Conservation (phyloP, 768 basidiomycete genomes). For the Candolleomyces efflorescens region DNA sequence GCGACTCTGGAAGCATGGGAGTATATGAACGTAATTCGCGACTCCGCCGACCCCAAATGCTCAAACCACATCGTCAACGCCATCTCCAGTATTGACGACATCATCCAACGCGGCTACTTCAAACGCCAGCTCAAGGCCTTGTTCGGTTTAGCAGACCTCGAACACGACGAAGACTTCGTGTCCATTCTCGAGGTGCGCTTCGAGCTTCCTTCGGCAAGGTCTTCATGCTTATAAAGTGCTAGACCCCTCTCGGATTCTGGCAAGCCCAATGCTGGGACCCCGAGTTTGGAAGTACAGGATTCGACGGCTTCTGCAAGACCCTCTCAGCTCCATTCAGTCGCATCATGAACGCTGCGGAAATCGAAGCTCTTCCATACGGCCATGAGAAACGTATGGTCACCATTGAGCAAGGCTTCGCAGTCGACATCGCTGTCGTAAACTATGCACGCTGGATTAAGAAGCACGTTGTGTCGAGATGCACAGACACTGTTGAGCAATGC, state of each 20-base stretch:
- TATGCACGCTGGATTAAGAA: slow-evolving; percentile 77
- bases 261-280: slow-evolving; percentile 90
- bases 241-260: slow-evolving; percentile 69
- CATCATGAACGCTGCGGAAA: slow-evolving; percentile 11
- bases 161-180: slow-evolving; percentile 76
- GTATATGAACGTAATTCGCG: slow-evolving; percentile 81
- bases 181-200: slow-evolving; percentile 56
- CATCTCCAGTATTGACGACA: slow-evolving; percentile 55
- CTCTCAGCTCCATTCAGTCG: slow-evolving; percentile 43
- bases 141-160: slow-evolving; percentile 68
- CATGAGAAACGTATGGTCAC: slow-evolving; percentile 45
- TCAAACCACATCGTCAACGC: slow-evolving; percentile 52
- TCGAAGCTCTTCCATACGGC: slow-evolving; percentile 41
- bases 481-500: slow-evolving; percentile 45
- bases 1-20: slow-evolving; percentile 80
- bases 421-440: slow-evolving; percentile 62
- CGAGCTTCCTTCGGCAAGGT: slow-evolving; percentile 15
- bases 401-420: slow-evolving; percentile 38
- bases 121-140: slow-evolving; percentile 58
- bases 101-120: slow-evolving; percentile 47
- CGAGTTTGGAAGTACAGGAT: slow-evolving; percentile 51
- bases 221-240: neutral
- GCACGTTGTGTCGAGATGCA: slow-evolving; percentile 10
- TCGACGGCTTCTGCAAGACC: slow-evolving; percentile 65
- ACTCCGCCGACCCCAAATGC: slow-evolving; percentile 61